Conservation (phyloP, 306 rosid species). For the Cucurbita moschata region DNA sequence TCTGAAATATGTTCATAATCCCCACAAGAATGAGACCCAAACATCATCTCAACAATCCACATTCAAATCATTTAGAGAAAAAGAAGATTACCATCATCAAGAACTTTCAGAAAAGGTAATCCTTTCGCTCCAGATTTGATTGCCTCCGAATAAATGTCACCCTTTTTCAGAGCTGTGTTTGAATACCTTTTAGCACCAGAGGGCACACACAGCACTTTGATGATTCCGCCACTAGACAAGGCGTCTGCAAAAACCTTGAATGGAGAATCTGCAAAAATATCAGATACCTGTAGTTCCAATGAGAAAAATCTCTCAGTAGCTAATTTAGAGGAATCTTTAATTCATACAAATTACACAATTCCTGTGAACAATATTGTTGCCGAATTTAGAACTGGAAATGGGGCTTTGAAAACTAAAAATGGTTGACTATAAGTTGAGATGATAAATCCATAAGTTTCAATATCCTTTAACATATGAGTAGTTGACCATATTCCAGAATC, state of each 20-base stretch:
- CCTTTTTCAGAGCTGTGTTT: conserved; percentile 81
- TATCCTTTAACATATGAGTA: not conserved
- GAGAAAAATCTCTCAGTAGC: not conserved
- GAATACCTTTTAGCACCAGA: conserved; percentile 69
- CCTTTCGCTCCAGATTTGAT: conserved; percentile 83
- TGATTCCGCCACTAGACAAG: conserved; percentile 56
- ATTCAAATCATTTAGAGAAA: not conserved
- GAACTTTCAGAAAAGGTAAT: conserved; percentile 78
- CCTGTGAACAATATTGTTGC: not conserved
- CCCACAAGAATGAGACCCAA: not conserved
- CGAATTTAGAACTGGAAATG: not conserved
- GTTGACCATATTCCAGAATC: not conserved
- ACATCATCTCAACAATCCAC: not conserved
- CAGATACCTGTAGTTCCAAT: conserved; percentile 59
- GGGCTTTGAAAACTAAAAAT: not conserved
- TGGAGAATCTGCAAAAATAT: conserved; percentile 53
- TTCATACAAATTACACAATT: not conserved
- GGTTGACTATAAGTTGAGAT: not conserved
- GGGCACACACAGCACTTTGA: conserved; percentile 68
- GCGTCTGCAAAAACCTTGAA: conserved; percentile 77
- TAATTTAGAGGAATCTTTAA: not conserved
- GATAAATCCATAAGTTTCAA: not conserved
- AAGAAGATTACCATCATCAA: conserved; percentile 46
- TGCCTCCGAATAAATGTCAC: conserved; percentile 61
- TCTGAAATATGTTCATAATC: conserved; percentile 24